These are phyloP conservation scores for Suillus subluteus DNA, from an alignment of 768 basidiomycete species.

Conservation along the genomic window DNA sequence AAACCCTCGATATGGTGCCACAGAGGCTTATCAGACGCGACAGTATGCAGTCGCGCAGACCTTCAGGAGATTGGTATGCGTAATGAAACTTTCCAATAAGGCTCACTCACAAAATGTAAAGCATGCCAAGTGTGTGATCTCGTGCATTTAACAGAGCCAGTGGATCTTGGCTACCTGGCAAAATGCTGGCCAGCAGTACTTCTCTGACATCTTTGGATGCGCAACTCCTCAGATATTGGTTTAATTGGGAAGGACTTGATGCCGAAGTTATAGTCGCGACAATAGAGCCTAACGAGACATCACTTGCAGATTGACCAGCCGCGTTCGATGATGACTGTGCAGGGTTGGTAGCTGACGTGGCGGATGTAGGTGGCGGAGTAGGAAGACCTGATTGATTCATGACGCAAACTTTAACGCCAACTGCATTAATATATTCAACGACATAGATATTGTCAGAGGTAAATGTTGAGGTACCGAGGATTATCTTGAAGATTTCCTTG, in stretches of 20 bases:
- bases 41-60: conserved; percentile 56
- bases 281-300: conserved; percentile 42
- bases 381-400: conserved; percentile 34
- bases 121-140: conserved; percentile 62
- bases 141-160: conserved; percentile 57
- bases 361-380: conserved; percentile 25
- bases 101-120: conserved; percentile 71
- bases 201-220: conserved; percentile 64
- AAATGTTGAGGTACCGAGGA: not conserved
- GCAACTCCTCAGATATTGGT: conserved; percentile 47
- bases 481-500: not conserved
- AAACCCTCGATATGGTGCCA: conserved; percentile 55
- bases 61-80: conserved; percentile 35
- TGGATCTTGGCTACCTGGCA: conserved; percentile 71
- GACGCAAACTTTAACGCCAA: not conserved
- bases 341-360: conserved; percentile 19
- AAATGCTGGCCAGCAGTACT: conserved; percentile 51
- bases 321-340: conserved; percentile 18
- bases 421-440: not conserved
- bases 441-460: not conserved
- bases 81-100: conserved; percentile 3
- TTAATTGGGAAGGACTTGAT: conserved; percentile 40
- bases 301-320: conserved; percentile 17
- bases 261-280: conserved; percentile 50
- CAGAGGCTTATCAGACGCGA: conserved; percentile 43